Evolutionary conservation across 148 eudicot genomes (phyloP).

Genomic region (Persicaria maculosa): DNA sequence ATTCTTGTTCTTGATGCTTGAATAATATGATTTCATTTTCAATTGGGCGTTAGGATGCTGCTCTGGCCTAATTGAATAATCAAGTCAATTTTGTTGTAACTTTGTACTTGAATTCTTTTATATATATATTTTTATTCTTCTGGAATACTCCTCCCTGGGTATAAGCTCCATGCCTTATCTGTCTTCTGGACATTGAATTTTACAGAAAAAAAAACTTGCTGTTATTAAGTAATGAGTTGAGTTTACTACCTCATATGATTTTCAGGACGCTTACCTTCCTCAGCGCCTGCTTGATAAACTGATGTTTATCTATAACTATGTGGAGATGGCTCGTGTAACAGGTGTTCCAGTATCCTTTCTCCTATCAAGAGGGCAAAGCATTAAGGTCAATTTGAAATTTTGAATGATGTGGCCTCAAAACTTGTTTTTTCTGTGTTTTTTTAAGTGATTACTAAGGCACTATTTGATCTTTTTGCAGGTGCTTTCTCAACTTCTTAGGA

Average conservation of each 20-base stretch:
- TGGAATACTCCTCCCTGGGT: background rate
- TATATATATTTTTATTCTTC: background rate
- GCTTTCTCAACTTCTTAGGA: conserved; percentile 93
- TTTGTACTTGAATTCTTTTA: background rate
- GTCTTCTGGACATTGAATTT: background rate
- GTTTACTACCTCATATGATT: background rate
- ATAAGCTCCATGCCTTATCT: background rate
- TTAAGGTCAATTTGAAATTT: conserved; percentile 52
- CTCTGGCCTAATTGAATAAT: background rate
- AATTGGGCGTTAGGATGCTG: background rate
- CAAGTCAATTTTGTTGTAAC: background rate
- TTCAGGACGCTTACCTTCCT: conserved; percentile 99
- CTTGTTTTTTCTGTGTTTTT: background rate
- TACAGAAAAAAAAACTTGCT: background rate
- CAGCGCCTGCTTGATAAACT: conserved; percentile 96
- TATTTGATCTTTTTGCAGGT: conserved; percentile 42
- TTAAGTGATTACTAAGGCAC: background rate
- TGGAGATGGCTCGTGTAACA: conserved; percentile 99
- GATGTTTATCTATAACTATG: conserved; percentile 94
- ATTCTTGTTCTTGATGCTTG: too few relatives aligned
- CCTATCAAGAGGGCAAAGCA: conserved; percentile 97
- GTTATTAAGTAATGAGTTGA: background rate
- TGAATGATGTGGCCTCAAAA: conserved; percentile 2
- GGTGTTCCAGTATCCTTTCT: conserved; percentile 99
- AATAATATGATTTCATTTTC: background rate